Conservation (phyloP, 2,329 filamentous ascomycete genomes). For the Apiospora rasikravindrae region DNA sequence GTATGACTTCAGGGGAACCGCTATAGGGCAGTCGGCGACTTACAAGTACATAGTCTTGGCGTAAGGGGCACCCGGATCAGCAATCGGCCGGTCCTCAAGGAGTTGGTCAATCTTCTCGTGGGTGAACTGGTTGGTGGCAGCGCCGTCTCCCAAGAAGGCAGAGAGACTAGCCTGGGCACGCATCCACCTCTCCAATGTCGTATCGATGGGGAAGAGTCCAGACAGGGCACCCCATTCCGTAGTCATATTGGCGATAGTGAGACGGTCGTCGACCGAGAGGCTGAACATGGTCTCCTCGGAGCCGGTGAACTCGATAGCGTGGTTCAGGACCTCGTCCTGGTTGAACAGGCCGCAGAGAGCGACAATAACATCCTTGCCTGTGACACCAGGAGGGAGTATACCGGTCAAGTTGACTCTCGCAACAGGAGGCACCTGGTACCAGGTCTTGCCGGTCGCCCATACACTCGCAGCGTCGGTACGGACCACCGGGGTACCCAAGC, state of each 20-base stretch:
- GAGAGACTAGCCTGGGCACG: slow-evolving; percentile 75
- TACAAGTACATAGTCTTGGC: slow-evolving; percentile 79
- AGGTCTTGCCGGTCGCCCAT: slow-evolving; percentile 82
- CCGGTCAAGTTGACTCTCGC: slow-evolving; percentile 81
- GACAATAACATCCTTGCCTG: slow-evolving; percentile 93
- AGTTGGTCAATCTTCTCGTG: slow-evolving; percentile 77
- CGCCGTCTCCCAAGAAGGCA: slow-evolving; percentile 62
- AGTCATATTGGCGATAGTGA: slow-evolving; percentile 82
- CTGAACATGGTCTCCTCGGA: slow-evolving; percentile 76
- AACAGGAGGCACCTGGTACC: slow-evolving; percentile 88
- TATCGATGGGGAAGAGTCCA: slow-evolving; percentile 85
- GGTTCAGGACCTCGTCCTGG: slow-evolving; percentile 87
- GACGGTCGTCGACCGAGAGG: slow-evolving; percentile 72
- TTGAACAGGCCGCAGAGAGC: slow-evolving; percentile 87
- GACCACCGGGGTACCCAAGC: slow-evolving; percentile 80
- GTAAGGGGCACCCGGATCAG: slow-evolving; percentile 80
- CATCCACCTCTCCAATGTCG: slow-evolving; percentile 73
- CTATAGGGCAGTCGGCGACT: not conserved
- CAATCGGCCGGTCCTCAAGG: slow-evolving; percentile 66
- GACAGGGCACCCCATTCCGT: slow-evolving; percentile 80
- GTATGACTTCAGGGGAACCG: not conserved
- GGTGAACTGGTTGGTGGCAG: slow-evolving; percentile 65
- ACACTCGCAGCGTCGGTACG: slow-evolving; percentile 86
- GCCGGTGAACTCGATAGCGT: slow-evolving; percentile 86
- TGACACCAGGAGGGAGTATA: slow-evolving; percentile 76